Conservation (phyloP, 306 rosid genomes). For the Datisca glomerata region DNA sequence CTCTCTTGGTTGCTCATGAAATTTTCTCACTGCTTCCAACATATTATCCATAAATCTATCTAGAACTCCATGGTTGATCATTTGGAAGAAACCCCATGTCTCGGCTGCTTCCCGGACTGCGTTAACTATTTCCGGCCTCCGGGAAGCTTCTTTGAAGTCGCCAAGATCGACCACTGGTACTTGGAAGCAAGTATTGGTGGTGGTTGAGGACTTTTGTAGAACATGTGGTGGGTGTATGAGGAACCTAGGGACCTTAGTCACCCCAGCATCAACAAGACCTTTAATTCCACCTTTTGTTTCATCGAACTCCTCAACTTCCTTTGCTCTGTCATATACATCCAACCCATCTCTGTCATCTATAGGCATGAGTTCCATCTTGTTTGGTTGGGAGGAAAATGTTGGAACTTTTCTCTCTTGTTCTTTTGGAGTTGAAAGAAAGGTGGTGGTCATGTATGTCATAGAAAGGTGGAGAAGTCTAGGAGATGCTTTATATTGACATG, state of each 20-base stretch:
- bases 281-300: constrained; percentile 66
- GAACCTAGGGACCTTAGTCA: constrained; percentile 45
- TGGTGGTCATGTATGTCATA: too few species aligned
- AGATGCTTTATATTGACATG: not conserved
- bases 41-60: constrained; percentile 28
- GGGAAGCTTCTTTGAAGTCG: constrained; percentile 15
- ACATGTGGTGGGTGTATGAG: constrained; percentile 38
- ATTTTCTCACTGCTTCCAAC: constrained; percentile 29
- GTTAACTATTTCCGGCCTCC: constrained; percentile 22
- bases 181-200: constrained; percentile 5
- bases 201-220: not conserved
- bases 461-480: not conserved
- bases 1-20: constrained; percentile 58
- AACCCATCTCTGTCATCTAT: not conserved
- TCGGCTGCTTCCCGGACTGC: constrained; percentile 43
- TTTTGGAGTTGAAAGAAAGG: too few species aligned
- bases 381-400: too few species aligned
- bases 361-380: not conserved
- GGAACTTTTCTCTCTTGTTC: too few species aligned
- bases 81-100: constrained; percentile 71
- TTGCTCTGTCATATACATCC: constrained; percentile 26
- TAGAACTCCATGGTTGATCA: constrained; percentile 64
- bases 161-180: constrained; percentile 55
- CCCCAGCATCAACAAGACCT: constrained; percentile 55
- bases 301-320: constrained; percentile 57